Percentiles rank a stretch among this genome's conserved stretches.
These are phyloP conservation scores for Elongisporangium anandrum DNA, from an alignment of 352 stramenopile species.

Conservation along the genomic window DNA sequence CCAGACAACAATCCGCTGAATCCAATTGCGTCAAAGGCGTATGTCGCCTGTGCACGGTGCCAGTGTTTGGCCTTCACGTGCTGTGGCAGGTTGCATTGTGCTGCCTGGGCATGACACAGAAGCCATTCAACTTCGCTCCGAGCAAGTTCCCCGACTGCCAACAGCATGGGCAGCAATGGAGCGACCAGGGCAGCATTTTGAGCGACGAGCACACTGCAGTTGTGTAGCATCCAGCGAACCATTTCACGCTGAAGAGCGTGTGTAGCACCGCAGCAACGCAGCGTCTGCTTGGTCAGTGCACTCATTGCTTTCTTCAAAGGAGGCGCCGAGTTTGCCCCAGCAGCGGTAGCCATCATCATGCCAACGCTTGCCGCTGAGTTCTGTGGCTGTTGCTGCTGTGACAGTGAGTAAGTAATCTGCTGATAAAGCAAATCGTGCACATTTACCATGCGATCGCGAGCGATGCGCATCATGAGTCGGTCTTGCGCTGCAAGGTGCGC, in stretches of 20 bases:
- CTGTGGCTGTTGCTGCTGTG: neutral
- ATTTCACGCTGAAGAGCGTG: constrained; percentile 37
- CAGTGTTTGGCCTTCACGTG: constrained; percentile 53
- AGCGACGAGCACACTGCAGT: constrained; percentile 24
- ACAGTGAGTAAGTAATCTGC: constrained; percentile 34
- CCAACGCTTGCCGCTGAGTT: constrained; percentile 2
- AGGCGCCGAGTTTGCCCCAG: constrained; percentile 1
- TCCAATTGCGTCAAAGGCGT: constrained; percentile 10
- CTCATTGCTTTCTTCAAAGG: constrained; percentile 39
- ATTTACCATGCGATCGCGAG: constrained; percentile 43
- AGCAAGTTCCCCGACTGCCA: constrained; percentile 26
- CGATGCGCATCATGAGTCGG: constrained; percentile 36
- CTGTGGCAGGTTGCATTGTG: constrained; percentile 26
- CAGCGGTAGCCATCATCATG: constrained; percentile 1
- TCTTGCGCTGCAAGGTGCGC: constrained; percentile 46
- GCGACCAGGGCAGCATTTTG: constrained; percentile 36
- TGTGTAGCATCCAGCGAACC: constrained; percentile 28
- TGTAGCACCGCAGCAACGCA: constrained; percentile 27
- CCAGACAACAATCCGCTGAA: constrained; percentile 17
- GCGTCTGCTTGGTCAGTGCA: constrained; percentile 38
- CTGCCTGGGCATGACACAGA: constrained; percentile 20
- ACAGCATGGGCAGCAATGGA: constrained; percentile 41
- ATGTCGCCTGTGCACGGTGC: constrained; percentile 23
- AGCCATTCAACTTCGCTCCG: constrained; percentile 54
- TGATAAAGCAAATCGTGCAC: constrained; percentile 57